Evolutionary conservation across 768 basidiomycete genomes (phyloP), one percentile per base, ranked within the genome.

Genomic region (Pseudohyphozyma bogoriensis): DNA sequence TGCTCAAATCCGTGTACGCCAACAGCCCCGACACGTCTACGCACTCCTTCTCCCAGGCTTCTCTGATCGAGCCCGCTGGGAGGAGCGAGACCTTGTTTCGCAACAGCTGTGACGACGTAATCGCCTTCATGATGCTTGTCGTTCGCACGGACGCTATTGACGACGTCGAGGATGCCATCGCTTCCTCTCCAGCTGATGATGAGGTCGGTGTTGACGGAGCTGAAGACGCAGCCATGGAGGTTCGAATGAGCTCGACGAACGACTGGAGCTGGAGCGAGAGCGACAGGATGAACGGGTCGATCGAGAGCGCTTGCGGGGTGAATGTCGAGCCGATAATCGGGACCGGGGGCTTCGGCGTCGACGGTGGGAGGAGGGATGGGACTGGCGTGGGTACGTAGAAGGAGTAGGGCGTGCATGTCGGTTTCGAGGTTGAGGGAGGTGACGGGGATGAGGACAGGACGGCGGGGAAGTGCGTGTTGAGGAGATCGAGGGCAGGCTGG

Each of bases 211-310:
- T 42, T 9, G 64, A 59, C 0, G 60, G 56, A 4, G 60, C 60
- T 9, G 52, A 51, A 2, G 66, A 54, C 3, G 75, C 74, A 22
- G n/a, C n/a, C n/a, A 88, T 77, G 5, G 87, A 72, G 3, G 85
- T 85, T 32, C 89, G 82, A 64, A 88, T 83, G 26, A 84, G 80
- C 73, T 96, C 92, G 69, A 87, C 83, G 75, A 95, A 96, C 2
- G 82, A 81, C 44, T 86, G 83, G 51, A 95, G 87, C 52, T 85
- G 85, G 40, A 96, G 82, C 71, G 95, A 91, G 62, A 96, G 79
- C 22, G 78, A 76, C 55, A 93, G 78, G 68, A 90, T 87, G 2
- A 77, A 73, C n/a, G 89, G 85, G 50, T 85, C 78, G 31, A 83
- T 78, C 9, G 89, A 85, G 2, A 81, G 54, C 7, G 66, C 58